Conservation (phyloP, 768 basidiomycete genomes). For the Collybiopsis confluens region DNA sequence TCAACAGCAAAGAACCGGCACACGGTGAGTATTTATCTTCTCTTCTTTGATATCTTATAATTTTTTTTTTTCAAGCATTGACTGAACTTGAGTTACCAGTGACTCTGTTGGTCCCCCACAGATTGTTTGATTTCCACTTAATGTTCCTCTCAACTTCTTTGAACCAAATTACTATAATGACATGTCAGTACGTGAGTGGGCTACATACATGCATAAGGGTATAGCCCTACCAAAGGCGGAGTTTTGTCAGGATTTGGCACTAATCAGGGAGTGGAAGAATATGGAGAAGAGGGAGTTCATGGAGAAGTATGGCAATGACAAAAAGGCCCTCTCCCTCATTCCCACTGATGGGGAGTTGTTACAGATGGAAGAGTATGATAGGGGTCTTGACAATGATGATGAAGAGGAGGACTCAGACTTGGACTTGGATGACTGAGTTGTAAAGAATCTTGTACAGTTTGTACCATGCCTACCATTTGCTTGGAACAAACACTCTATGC, state of each 20-base stretch:
- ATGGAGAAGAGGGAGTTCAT: not conserved
- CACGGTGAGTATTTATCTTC: not conserved
- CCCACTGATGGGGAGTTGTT: not conserved
- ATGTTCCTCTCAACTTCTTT: constrained; percentile 8
- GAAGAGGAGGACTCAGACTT: too few species aligned
- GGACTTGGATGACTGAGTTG: too few species aligned
- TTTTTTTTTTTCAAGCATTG: not conserved
- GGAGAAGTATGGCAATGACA: not conserved
- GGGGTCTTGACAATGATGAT: not conserved
- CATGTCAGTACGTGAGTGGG: not conserved
- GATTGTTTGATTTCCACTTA: not conserved
- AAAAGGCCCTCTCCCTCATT: not conserved
- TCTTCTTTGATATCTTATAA: not conserved
- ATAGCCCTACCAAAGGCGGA: constrained; percentile 7
- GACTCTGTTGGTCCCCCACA: not conserved
- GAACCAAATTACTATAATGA: constrained; percentile 8
- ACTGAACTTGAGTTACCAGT: not conserved
- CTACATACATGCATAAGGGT: constrained; percentile 8
- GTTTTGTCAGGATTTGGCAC: not conserved
- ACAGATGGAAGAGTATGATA: not conserved
- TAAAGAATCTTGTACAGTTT: too few species aligned
- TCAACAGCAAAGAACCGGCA: not conserved
- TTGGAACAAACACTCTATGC: too few species aligned
- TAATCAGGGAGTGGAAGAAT: not conserved
- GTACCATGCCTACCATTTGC: too few species aligned